phyloP scores from a whole-genome alignment of 2,329 filamentous ascomycete genomes.

The Ceratocystis smalleyi region DNA sequence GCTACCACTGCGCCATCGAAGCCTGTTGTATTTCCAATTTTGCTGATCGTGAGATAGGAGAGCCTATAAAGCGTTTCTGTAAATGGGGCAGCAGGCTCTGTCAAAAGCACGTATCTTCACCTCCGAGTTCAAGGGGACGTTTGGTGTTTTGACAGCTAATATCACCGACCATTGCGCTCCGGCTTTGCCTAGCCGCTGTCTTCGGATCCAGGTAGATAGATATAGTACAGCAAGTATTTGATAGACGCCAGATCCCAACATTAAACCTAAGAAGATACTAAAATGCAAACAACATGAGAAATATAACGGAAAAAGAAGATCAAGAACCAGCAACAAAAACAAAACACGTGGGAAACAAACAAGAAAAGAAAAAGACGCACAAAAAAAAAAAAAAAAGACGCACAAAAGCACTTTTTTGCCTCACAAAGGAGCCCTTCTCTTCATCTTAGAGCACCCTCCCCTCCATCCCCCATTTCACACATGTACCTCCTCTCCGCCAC shows the following conservation, averaged over 20 bases:
- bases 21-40: too few species aligned
- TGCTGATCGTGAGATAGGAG: too few species aligned
- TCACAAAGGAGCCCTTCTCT: not conserved
- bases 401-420: conserved; percentile 1
- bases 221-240: not conserved
- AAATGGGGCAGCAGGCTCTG: too few species aligned
- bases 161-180: too few species aligned
- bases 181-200: too few species aligned
- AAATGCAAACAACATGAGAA: conserved; percentile 5
- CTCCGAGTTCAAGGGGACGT: too few species aligned
- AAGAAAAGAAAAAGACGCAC: not conserved
- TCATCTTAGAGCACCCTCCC: not conserved
- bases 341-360: too few species aligned
- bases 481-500: conserved; percentile 1
- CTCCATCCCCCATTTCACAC: conserved; percentile 19
- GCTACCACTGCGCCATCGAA: too few species aligned
- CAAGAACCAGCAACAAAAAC: not conserved
- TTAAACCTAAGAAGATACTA: not conserved
- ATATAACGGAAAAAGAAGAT: not conserved
- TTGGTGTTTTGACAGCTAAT: too few species aligned
- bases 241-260: conserved; percentile 7
- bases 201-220: not conserved
- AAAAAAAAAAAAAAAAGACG: not conserved
- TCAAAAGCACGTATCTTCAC: too few species aligned
- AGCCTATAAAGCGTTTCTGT: too few species aligned